These are phyloP conservation scores for Orbilia blumenaviensis DNA, from an alignment of 2,329 filamentous ascomycete genomes.

Conservation along the genomic window DNA sequence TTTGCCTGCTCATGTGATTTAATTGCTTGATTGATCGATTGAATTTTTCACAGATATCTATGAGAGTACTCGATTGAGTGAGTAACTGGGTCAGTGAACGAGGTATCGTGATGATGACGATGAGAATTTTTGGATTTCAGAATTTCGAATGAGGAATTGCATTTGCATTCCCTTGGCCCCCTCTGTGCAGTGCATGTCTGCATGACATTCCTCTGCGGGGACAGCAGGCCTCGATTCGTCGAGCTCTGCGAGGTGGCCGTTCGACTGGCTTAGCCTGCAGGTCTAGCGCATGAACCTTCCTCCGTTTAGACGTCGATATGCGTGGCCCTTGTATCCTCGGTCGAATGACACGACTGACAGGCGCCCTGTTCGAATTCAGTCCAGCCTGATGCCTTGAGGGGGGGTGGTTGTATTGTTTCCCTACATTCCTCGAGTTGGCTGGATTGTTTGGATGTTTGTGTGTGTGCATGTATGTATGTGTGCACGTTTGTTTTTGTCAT, in stretches of 20 bases:
- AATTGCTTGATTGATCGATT: no score
- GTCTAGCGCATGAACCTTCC: conserved; percentile 48
- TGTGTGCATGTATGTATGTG: no score
- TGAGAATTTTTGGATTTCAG: not conserved
- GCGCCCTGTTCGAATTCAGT: no score
- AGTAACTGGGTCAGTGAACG: no score
- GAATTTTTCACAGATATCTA: no score
- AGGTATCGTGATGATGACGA: conserved; percentile 5
- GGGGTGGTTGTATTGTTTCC: conserved; percentile 1
- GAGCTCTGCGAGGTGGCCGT: conserved; percentile 23
- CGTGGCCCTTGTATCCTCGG: conserved; percentile 40
- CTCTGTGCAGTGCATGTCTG: not conserved
- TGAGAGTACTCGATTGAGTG: no score
- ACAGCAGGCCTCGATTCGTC: conserved; percentile 30
- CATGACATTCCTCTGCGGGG: conserved; percentile 32
- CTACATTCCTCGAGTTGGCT: conserved; percentile 32
- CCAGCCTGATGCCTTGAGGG: conserved; percentile 11
- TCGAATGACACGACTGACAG: conserved; percentile 28
- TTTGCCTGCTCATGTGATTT: no score
- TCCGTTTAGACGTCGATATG: conserved; percentile 41
- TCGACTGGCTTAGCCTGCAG: conserved; percentile 29
- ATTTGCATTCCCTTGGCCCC: conserved; percentile 2
- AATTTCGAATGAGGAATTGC: not conserved
- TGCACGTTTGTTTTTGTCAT: not conserved
- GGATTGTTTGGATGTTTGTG: conserved; percentile 8